Evolutionary conservation across 371 early-diverging fungal genomes (phyloP), one percentile per base, ranked within the genome.

Genomic region (Zopfochytrium polystomum): DNA sequence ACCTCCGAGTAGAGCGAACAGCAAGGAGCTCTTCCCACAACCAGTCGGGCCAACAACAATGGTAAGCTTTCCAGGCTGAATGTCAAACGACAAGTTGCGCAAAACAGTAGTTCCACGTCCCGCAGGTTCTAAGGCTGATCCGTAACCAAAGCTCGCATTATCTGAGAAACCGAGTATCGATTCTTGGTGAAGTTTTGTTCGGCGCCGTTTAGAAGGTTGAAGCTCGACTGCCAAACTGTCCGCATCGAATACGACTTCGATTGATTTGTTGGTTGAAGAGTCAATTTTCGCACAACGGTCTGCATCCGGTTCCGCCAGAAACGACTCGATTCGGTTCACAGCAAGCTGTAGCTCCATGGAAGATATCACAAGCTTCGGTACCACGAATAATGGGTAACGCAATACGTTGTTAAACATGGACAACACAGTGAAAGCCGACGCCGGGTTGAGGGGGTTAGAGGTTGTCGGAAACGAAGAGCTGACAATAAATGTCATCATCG

Each of bases 1-100:
- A 43, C 67, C 74, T 2, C 89, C 89, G 3, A 90, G 60, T 31
- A 91, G 66, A 18, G 87, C 87, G 58, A 76, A 62, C 34, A 91
- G 56, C 9, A 87, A 49, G 20, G 80, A 82, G 4, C 86, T 75
- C 65, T 91, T 91, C 18, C 92, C 92, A 38, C 80, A 66, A 6
- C 82, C 77, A 4, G 85, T 79, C 2, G 85, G 77, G 2, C 92
- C 92, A 32, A 79, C 78, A 22, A 91, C 71, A 15, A 87, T 70
- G 11, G 85, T 82, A 4, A 91, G 72, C 55, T 83, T 75, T 15
- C 77, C 78, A 0, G 70, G 51, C 1, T 87, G 87, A 66, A 91
- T 87, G 1, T 38, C 38, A 29, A 73, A 35, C 13, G 58, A 62
- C n/a, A 72, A 33, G 52, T 62, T 46, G 13, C 65, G 65, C 44